Percentiles rank a stretch among this genome's conserved stretches.
Evolutionary conservation across 495 filamentous ascomycete species (phyloP).

Genomic region (Trichoderma asperelloides): DNA sequence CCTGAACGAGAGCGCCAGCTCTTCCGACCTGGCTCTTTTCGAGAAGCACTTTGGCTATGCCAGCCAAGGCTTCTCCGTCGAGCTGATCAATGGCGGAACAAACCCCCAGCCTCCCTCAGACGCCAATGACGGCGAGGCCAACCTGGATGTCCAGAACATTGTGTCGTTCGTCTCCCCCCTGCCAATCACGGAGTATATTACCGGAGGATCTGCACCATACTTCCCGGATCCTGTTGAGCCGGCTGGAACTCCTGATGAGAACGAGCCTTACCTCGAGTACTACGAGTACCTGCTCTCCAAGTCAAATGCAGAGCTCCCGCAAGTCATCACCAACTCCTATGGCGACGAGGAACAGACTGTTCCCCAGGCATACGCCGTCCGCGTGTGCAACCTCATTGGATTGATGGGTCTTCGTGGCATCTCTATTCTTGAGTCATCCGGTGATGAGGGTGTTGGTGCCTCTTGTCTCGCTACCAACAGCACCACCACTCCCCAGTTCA

Average conservation of each 20-base stretch:
- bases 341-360: slow-evolving; percentile 75
- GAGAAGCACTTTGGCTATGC: slow-evolving; percentile 29
- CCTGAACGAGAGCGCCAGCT: slow-evolving; percentile 36
- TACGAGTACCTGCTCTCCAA: slow-evolving; percentile 37
- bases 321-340: slow-evolving; percentile 71
- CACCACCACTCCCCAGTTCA: slow-evolving; percentile 14
- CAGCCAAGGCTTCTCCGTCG: slow-evolving; percentile 55
- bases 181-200: slow-evolving; percentile 54
- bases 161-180: slow-evolving; percentile 35
- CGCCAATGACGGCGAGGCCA: slow-evolving; percentile 49
- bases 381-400: slow-evolving; percentile 58
- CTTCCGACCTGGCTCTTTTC: slow-evolving; percentile 17
- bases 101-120: slow-evolving; percentile 33
- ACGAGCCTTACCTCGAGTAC: slow-evolving; percentile 71
- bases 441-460: slow-evolving; percentile 62
- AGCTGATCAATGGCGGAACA: slow-evolving; percentile 50
- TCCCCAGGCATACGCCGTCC: slow-evolving; percentile 53
- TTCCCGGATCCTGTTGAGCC: background rate
- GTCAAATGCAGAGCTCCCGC: slow-evolving; percentile 47
- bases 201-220: slow-evolving; percentile 46
- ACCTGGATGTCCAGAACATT: slow-evolving; percentile 68
- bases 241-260: slow-evolving; percentile 18
- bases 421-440: slow-evolving; percentile 60
- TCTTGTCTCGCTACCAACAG: slow-evolving; percentile 60
- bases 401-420: slow-evolving; percentile 68